Conservation (phyloP, 805 yeast genomes). For the Kluyveromyces aestuarii region DNA sequence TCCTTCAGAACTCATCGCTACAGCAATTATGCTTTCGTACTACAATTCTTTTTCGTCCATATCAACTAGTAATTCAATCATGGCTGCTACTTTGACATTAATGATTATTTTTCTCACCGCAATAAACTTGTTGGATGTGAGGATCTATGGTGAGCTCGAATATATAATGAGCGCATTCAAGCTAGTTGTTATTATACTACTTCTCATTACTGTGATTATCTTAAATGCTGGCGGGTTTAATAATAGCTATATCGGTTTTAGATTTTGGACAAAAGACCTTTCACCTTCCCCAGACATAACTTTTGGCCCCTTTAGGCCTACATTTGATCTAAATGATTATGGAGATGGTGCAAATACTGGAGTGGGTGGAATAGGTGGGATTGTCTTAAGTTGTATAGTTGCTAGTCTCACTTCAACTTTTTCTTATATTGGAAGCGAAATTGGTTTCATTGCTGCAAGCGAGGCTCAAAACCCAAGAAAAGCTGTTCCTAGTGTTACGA, state of each 20-base stretch:
- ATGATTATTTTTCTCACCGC: conserved; percentile 37
- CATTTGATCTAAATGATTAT: conserved; percentile 50
- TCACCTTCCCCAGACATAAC: conserved; percentile 32
- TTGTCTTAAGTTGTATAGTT: conserved; percentile 47
- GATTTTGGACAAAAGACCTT: conserved; percentile 51
- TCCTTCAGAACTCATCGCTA: conserved; percentile 76
- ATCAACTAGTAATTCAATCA: conserved; percentile 29
- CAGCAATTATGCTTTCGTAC: conserved; percentile 64
- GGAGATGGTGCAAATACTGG: conserved; percentile 47
- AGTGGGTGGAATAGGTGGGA: conserved; percentile 49
- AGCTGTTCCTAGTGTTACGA: conserved; percentile 65
- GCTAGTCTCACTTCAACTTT: conserved; percentile 56
- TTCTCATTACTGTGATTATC: conserved; percentile 54
- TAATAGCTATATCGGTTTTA: conserved; percentile 44
- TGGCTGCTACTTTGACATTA: conserved; percentile 54
- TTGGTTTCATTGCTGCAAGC: conserved; percentile 72
- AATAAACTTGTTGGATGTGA: conserved; percentile 55
- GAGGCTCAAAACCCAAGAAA: conserved; percentile 69
- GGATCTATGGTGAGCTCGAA: conserved; percentile 67
- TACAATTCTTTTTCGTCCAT: conserved; percentile 48
- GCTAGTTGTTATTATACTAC: conserved; percentile 38
- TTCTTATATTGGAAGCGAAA: conserved; percentile 71
- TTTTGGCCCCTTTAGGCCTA: conserved; percentile 65
- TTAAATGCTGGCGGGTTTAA: conserved; percentile 50
- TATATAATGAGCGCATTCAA: conserved; percentile 53